Evolutionary conservation across 169 alveolate genomes (phyloP).

Genomic region (Plasmodium sp.): DNA sequence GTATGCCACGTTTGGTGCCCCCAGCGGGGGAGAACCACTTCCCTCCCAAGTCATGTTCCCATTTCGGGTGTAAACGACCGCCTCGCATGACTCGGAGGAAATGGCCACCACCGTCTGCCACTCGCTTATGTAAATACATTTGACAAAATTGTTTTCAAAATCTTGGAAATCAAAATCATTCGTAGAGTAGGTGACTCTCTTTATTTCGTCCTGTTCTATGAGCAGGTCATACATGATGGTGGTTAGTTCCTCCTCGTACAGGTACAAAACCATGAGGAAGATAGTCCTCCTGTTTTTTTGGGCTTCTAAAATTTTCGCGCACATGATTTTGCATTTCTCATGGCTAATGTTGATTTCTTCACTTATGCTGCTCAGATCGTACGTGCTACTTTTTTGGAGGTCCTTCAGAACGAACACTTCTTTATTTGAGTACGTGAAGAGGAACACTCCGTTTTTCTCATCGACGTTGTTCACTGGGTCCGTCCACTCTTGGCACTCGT

Average conservation of each 20-base stretch:
- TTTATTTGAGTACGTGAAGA: slow-evolving; percentile 23
- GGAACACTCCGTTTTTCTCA: slow-evolving; percentile 57
- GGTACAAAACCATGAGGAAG: slow-evolving; percentile 61
- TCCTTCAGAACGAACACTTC: slow-evolving; percentile 62
- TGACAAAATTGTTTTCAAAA: slow-evolving; percentile 10
- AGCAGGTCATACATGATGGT: slow-evolving; percentile 56
- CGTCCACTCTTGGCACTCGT: slow-evolving; percentile 23
- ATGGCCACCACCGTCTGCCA: slow-evolving; percentile 33
- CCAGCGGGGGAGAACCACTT: not conserved
- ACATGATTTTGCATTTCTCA: slow-evolving; percentile 38
- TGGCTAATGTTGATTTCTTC: slow-evolving; percentile 25
- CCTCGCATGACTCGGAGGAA: slow-evolving; percentile 72
- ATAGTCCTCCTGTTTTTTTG: slow-evolving; percentile 10
- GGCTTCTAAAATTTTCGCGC: slow-evolving; percentile 66
- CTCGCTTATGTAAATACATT: slow-evolving; percentile 48
- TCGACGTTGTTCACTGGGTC: slow-evolving; percentile 22
- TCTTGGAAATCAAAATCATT: slow-evolving; percentile 73
- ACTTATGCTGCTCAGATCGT: slow-evolving; percentile 19
- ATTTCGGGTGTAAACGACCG: slow-evolving; percentile 35
- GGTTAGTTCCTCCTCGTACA: slow-evolving; percentile 20
- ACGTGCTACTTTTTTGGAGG: not conserved
- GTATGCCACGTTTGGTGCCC: no score
- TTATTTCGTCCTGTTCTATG: slow-evolving; percentile 52
- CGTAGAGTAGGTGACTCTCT: slow-evolving; percentile 44
- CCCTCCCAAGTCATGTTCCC: not conserved